phyloP scores from a whole-genome alignment of 257 asterid species.

The Schizonepeta tenuifolia region DNA sequence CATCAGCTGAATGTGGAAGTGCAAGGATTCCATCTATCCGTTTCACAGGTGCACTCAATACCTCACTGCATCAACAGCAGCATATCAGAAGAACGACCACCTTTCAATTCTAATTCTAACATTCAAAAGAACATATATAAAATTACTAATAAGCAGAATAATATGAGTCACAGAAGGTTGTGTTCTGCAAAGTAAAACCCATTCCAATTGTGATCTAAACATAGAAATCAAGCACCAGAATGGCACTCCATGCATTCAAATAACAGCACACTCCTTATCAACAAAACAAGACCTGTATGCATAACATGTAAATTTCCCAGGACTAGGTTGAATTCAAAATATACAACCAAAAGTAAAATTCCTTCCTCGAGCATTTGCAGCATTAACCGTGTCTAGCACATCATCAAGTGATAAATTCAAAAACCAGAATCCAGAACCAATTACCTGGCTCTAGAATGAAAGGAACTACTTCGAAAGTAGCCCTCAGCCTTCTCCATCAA shows the following conservation, averaged over 20 bases:
- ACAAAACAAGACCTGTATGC: neutral
- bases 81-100: conserved; percentile 20
- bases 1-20: conserved; percentile 66
- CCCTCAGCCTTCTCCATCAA: conserved; percentile 78
- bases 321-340: conserved; percentile 5
- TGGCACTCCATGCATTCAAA: neutral
- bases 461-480: conserved; percentile 62
- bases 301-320: neutral
- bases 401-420: conserved; percentile 19
- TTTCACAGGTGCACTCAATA: conserved; percentile 70
- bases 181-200: conserved; percentile 3
- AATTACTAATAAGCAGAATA: neutral
- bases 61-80: conserved; percentile 61
- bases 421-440: conserved; percentile 15
- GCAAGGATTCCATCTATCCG: conserved; percentile 84
- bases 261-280: conserved; percentile 7
- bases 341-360: conserved; percentile 6
- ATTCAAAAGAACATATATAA: neutral
- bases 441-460: conserved; percentile 68
- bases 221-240: neutral
- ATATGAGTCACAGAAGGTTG: neutral
- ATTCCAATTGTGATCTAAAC: neutral
- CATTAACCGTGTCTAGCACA: neutral
- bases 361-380: conserved; percentile 2
- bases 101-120: conserved; percentile 25